These are phyloP conservation scores for Batrachochytrium dendrobatidis DNA, from an alignment of 371 early-diverging fungal species.

Conservation along the genomic window DNA sequence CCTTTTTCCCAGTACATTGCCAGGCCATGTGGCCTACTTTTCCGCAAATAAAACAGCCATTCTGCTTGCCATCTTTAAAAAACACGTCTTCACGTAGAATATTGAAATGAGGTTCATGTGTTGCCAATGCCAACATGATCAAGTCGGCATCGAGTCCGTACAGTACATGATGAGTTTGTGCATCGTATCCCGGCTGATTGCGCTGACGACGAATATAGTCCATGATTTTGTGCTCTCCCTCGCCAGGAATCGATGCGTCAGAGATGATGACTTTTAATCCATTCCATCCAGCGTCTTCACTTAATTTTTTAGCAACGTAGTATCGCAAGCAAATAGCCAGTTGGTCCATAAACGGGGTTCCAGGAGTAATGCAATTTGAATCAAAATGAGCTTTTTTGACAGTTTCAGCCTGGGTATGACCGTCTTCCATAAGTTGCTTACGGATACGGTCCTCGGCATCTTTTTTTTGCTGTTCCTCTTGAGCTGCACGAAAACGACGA, in stretches of 20 bases:
- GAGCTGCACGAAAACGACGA: slow-evolving; percentile 93
- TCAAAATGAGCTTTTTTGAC: slow-evolving; percentile 69
- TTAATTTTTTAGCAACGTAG: slow-evolving; percentile 83
- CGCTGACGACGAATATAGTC: slow-evolving; percentile 91
- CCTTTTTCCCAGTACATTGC: slow-evolving; percentile 68
- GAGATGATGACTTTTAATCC: slow-evolving; percentile 78
- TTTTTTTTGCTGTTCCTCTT: slow-evolving; percentile 69
- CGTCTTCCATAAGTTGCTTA: slow-evolving; percentile 47
- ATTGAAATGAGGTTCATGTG: slow-evolving; percentile 95
- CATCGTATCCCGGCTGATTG: slow-evolving; percentile 65
- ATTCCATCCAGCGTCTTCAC: slow-evolving; percentile 84
- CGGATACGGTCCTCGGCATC: slow-evolving; percentile 63
- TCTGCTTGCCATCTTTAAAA: slow-evolving; percentile 49
- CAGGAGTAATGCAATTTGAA: slow-evolving; percentile 99
- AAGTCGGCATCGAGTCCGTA: slow-evolving; percentile 99
- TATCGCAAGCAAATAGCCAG: slow-evolving; percentile 80
- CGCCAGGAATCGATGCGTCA: slow-evolving; percentile 96
- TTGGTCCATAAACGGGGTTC: slow-evolving; percentile 97
- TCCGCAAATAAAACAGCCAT: slow-evolving; percentile 73
- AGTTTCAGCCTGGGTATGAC: slow-evolving; percentile 27
- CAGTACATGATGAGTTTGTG: slow-evolving; percentile 89
- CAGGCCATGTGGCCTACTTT: slow-evolving; percentile 73
- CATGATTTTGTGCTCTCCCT: slow-evolving; percentile 99
- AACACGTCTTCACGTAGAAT: slow-evolving; percentile 97
- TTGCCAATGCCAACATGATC: slow-evolving; percentile 97